phyloP scores from a whole-genome alignment of 1,284 basidiomycete species.

The Agaricales sp. region DNA sequence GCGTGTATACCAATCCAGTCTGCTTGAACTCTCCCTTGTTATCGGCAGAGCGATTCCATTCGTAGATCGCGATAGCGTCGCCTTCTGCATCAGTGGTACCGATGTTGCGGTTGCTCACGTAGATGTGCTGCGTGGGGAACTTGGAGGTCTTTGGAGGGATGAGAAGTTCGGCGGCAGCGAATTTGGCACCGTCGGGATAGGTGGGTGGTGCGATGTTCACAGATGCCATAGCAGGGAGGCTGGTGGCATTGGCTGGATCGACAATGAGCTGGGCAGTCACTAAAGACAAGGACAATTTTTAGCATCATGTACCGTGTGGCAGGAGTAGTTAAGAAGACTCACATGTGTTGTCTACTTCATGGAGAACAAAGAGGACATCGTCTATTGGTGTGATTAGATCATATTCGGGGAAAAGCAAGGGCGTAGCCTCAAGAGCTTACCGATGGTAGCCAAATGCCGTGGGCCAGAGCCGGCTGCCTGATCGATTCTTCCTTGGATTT shows the following conservation, averaged over 20 bases:
- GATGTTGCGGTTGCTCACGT: conserved; percentile 53
- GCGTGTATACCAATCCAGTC: conserved; percentile 44
- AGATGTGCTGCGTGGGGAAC: conserved; percentile 43
- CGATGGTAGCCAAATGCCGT: conserved; percentile 37
- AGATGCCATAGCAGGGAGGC: background rate
- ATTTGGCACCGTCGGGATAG: conserved; percentile 27
- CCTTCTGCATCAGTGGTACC: conserved; percentile 35
- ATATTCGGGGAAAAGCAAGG: too few relatives aligned
- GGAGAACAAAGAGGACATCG: conserved; percentile 34
- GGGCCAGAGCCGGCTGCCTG: conserved; percentile 49
- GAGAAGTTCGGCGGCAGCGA: conserved; percentile 46
- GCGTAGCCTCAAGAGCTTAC: conserved; percentile 19
- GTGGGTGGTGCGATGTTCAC: conserved; percentile 39
- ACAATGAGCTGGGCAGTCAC: background rate
- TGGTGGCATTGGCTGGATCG: background rate
- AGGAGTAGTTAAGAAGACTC: conserved; percentile 36
- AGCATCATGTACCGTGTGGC: conserved; percentile 25
- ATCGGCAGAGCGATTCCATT: background rate
- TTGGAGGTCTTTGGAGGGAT: conserved; percentile 32
- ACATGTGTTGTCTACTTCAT: conserved; percentile 32
- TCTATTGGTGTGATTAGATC: too few relatives aligned
- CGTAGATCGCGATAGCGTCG: conserved; percentile 51
- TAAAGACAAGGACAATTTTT: too few relatives aligned
- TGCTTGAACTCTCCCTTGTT: conserved; percentile 2
- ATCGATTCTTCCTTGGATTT: conserved; percentile 45